Conservation (phyloP, 2,329 filamentous ascomycete species). For the Nigrospora sphaerica region DNA sequence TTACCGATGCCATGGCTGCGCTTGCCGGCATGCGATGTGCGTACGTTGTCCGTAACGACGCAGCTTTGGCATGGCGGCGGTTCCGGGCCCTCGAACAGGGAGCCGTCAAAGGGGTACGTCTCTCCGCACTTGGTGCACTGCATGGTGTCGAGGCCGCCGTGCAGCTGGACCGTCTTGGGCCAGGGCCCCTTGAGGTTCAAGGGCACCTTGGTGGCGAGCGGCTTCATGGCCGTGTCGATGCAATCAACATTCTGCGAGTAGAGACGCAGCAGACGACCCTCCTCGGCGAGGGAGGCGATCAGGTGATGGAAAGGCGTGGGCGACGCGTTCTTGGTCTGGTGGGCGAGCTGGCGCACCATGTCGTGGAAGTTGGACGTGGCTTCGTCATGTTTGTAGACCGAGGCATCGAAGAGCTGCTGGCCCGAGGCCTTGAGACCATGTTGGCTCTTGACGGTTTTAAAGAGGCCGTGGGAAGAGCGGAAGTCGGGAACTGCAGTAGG, state of each 20-base stretch:
- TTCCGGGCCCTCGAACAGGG: conserved; percentile 76
- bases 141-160: conserved; percentile 93
- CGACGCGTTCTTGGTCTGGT: conserved; percentile 66
- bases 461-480: conserved; percentile 83
- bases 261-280: conserved; percentile 79
- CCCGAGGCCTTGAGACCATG: conserved; percentile 90
- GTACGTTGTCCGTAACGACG: conserved; percentile 65
- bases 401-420: conserved; percentile 94
- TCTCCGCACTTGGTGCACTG: conserved; percentile 88
- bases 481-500: conserved; percentile 74
- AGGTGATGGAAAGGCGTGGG: conserved; percentile 92
- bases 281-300: conserved; percentile 79
- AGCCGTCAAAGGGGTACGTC: conserved; percentile 67
- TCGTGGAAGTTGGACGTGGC: conserved; percentile 89
- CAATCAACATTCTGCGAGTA: conserved; percentile 98
- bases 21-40: conserved; percentile 71
- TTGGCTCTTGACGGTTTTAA: conserved; percentile 75
- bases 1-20: conserved; percentile 89
- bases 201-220: conserved; percentile 74
- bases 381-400: conserved; percentile 87
- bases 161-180: conserved; percentile 88
- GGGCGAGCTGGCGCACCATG: conserved; percentile 87
- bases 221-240: conserved; percentile 77
- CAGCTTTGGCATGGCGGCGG: conserved; percentile 76
- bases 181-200: conserved; percentile 79